A percentile compares a stretch with the other conserved stretches of the same genome.
Evolutionary conservation across 148 eudicot species (phyloP).

Genomic region (Rheum nobile): DNA sequence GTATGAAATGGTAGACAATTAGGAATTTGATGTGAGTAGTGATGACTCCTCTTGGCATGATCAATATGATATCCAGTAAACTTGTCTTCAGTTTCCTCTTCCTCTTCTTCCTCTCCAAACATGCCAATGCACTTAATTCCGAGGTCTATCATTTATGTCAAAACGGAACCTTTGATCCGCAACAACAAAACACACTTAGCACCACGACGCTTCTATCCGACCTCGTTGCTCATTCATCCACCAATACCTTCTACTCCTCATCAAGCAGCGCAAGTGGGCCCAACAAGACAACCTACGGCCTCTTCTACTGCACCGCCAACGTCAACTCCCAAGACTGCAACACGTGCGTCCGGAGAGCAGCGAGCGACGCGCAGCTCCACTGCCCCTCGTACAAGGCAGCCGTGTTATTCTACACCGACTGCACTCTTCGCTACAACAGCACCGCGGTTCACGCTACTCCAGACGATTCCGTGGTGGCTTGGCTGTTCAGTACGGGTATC

Average conservation of each 20-base stretch:
- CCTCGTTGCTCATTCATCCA: background rate
- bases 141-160: background rate
- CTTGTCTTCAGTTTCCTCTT: background rate
- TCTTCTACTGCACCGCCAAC: background rate
- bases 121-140: background rate
- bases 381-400: background rate
- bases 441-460: background rate
- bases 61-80: too few relatives aligned
- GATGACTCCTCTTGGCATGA: too few relatives aligned
- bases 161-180: background rate
- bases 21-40: too few relatives aligned
- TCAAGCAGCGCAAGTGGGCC: background rate
- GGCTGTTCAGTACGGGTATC: background rate
- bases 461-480: background rate
- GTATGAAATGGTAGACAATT: too few relatives aligned
- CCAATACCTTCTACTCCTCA: background rate
- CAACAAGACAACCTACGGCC: background rate
- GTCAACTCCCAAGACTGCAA: background rate
- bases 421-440: background rate
- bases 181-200: background rate
- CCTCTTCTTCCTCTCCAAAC: background rate
- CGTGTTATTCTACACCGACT: background rate
- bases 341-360: background rate
- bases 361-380: background rate
- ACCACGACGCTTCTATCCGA: conserved; percentile 1